phyloP scores from a whole-genome alignment of 768 basidiomycete species.

The Tubosaeta sp. region DNA sequence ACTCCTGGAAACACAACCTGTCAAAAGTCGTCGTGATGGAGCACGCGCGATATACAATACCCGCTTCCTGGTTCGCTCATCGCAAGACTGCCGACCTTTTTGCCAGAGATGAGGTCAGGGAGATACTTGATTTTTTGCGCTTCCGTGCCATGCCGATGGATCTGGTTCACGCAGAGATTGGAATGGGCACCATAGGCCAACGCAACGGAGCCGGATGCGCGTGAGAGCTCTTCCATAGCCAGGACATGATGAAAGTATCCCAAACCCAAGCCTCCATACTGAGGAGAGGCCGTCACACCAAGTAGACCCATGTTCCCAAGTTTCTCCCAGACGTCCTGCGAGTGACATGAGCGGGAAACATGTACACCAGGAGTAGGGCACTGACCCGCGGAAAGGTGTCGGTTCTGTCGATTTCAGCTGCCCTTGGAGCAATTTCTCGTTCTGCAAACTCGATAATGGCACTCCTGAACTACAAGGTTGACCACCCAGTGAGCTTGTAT shows the following conservation, averaged over 20 bases:
- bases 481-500: not conserved
- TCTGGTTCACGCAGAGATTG: slow-evolving; percentile 85
- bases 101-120: slow-evolving; percentile 72
- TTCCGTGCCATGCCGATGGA: slow-evolving; percentile 78
- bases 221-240: slow-evolving; percentile 92
- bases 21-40: not conserved
- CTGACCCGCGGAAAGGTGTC: slow-evolving; percentile 77
- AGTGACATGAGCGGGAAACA: slow-evolving; percentile 10
- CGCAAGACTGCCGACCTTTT: slow-evolving; percentile 83
- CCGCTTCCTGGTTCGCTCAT: slow-evolving; percentile 94
- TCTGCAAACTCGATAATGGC: slow-evolving; percentile 77
- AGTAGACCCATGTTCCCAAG: slow-evolving; percentile 91
- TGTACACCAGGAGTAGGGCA: not conserved
- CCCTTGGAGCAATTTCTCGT: slow-evolving; percentile 80
- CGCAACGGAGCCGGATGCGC: slow-evolving; percentile 87
- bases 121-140: slow-evolving; percentile 81
- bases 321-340: slow-evolving; percentile 82
- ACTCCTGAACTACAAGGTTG: slow-evolving; percentile 61
- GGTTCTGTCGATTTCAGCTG: slow-evolving; percentile 79
- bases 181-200: slow-evolving; percentile 92
- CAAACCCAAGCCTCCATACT: slow-evolving; percentile 78
- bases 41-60: slow-evolving; percentile 9
- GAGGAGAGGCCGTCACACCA: slow-evolving; percentile 75
- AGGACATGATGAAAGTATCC: slow-evolving; percentile 87
- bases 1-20: slow-evolving; percentile 36